Evolutionary conservation across 805 yeast genomes (phyloP), one percentile per base, ranked within the genome.

Genomic region (Candida dendrica): DNA sequence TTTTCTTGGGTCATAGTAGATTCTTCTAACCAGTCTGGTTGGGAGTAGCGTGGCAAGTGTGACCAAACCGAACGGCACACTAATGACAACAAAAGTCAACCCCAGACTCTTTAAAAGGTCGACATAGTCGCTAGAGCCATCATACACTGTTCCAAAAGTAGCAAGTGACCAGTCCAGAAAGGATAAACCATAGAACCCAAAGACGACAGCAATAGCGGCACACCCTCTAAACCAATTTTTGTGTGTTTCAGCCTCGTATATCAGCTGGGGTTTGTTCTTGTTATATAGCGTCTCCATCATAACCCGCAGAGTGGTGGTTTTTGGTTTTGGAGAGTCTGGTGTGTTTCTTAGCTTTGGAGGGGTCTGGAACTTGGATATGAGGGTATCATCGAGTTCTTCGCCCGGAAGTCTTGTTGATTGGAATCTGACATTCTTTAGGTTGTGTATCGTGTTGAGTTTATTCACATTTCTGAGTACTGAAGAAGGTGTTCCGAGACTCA

Each of bases 191-290:
- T 86, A 86, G n/a, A 82, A 69, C 3, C 83, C 68, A 51, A 83
- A 76, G 10, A 81, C 78, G 32, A 84, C 63, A 0, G 89, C 86
- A 54, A 82, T 70, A 36, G 85, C 77, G 47, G 80, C 77, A 56
- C 85, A 75, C 17, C 78, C 73, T 10, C 84, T 64, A 58, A 85
- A 86, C 59, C 85, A 87, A 27, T 84, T 66, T 43, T 84, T 67
- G 56, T 87, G 95, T 0, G 93, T 85, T 61, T 87, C 95, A 20
- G 89, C 78, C 66, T 85, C 91, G 61, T 86, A 87, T 36, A 86
- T 71, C 41, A 86, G 65, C 53, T 85, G 95, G 1, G 91, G 91
- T 38, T 73, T 71, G 11, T 61, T 63, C 50, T 80, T 76, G 33
- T 65, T 63, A 45, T 72, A 66, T 46, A 86, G 63, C 10, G 75